Evolutionary conservation across 2,329 filamentous ascomycete species (phyloP).

Genomic region (Ophiocordyceps robertsii): DNA sequence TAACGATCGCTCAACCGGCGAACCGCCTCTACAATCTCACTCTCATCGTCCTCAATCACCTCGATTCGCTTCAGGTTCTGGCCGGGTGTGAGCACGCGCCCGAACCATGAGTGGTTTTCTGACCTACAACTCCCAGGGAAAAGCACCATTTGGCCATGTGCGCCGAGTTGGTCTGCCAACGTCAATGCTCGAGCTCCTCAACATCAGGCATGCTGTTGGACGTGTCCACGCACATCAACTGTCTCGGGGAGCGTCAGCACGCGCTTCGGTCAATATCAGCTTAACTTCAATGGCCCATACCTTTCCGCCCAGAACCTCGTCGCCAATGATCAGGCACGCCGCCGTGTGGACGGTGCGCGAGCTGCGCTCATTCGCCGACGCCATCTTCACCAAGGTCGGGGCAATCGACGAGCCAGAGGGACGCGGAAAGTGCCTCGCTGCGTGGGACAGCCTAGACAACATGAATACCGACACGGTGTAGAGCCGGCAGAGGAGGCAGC

Average conservation of each 20-base stretch:
- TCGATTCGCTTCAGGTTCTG: constrained; percentile 72
- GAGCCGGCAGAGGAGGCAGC: not conserved
- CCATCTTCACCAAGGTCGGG: constrained; percentile 26
- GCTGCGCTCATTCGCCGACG: constrained; percentile 31
- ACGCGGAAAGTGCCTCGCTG: constrained; percentile 52
- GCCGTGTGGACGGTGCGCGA: constrained; percentile 71
- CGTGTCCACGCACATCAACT: constrained; percentile 22
- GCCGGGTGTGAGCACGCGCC: not conserved
- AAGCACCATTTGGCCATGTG: constrained; percentile 55
- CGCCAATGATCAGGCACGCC: constrained; percentile 89
- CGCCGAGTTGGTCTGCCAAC: constrained; percentile 45
- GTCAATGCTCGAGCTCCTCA: constrained; percentile 6
- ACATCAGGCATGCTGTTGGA: not conserved
- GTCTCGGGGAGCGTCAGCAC: constrained; percentile 12
- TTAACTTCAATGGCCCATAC: constrained; percentile 31
- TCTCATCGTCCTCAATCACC: constrained; percentile 85
- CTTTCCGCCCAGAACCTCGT: constrained; percentile 92
- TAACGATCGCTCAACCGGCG: constrained; percentile 78
- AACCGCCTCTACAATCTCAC: constrained; percentile 79
- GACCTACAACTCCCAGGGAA: constrained; percentile 41
- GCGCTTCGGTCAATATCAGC: not conserved
- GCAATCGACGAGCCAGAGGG: constrained; percentile 12
- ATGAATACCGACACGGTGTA: constrained; percentile 29
- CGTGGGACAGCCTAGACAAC: constrained; percentile 63
- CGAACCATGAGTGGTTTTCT: no score